Conservation (phyloP, 495 filamentous ascomycete species). For the Collariella sp. region DNA sequence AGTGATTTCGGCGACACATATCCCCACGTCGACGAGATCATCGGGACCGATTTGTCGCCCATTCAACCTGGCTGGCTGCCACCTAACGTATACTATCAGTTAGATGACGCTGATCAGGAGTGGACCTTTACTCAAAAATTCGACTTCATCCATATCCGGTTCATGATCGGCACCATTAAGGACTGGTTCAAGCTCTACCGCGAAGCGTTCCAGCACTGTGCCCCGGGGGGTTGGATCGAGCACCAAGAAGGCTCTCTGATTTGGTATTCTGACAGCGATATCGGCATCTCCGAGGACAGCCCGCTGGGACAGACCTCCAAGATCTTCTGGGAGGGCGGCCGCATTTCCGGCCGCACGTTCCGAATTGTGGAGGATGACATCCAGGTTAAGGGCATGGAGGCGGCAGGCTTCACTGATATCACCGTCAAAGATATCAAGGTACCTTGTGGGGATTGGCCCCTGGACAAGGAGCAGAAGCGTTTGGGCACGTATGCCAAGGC, state of each 20-base stretch:
- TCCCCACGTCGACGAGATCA: no score
- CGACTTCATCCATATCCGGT: no score
- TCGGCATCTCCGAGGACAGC: slow-evolving; percentile 3
- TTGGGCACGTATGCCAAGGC: not conserved
- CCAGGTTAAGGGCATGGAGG: not conserved
- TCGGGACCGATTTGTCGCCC: no score
- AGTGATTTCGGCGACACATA: no score
- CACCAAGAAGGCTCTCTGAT: slow-evolving; percentile 19
- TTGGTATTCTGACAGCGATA: slow-evolving; percentile 19
- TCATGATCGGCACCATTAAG: no score
- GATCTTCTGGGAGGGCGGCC: slow-evolving; percentile 12
- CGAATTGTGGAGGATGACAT: slow-evolving; percentile 20
- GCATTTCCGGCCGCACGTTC: slow-evolving; percentile 10
- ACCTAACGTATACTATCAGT: no score
- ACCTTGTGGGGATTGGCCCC: not conserved
- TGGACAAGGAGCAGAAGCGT: not conserved
- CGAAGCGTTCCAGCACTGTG: no score
- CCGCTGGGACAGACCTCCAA: slow-evolving; percentile 17
- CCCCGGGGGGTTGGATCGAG: slow-evolving; percentile 29
- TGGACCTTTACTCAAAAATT: no score
- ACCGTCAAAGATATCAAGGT: not conserved
- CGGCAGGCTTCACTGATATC: slow-evolving; percentile 7
- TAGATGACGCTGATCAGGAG: no score
- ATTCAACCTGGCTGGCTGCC: no score
- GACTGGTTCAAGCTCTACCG: no score